Base-by-base conservation (phyloP, 345 rosid genomes). In the Moricandia moricandioides region DNA sequence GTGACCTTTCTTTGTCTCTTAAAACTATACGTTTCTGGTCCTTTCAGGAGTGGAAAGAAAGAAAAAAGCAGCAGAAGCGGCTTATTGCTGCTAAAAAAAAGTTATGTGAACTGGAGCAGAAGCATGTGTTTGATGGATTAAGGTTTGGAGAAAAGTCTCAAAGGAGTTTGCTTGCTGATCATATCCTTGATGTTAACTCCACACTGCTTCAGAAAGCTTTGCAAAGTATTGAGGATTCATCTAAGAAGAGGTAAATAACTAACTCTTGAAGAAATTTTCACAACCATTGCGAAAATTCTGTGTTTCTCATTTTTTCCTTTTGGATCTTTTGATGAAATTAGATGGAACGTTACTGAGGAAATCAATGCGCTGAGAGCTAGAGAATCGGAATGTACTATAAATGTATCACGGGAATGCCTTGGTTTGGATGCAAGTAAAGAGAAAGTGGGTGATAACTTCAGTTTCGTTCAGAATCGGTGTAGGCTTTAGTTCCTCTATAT, bases 41-140 rank as follows among this genome's bases (percentile, higher is more conserved):
- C 29, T 82, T 80, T 78, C 87, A 93, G 98, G 96, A 87, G 69
- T 91, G 98, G 98, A 91, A 87, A 83, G 98, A 93, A 57, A 80
- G 91, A 69, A 93, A 88, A 75, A 91, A 76, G 81, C 78, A 82
- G 55, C 96, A 89, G 79, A 86, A 87, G 74, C 84, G 80, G 77
- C 86, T 93, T 69, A 86, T 89, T 82, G 84, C 92, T 75, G 91
- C 97, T 37, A 93, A 93, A 79, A 93, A 89, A 85, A 91, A 88
- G 82, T 79, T 93, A 24, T 33, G 51, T 84, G 97, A 93, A 72
- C 47, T 91, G 91, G 94, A 86, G 77, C 97, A 91, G 30, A 86
- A 91, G 33, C 98, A 93, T 77, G 91, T 93, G 69, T 87, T 93
- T 82, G 83, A 88, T 82, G 98, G 97, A 58, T 79, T 91, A 37